Base-by-base conservation (phyloP, 768 basidiomycete genomes). In the Lactarius sanguifluus region DNA sequence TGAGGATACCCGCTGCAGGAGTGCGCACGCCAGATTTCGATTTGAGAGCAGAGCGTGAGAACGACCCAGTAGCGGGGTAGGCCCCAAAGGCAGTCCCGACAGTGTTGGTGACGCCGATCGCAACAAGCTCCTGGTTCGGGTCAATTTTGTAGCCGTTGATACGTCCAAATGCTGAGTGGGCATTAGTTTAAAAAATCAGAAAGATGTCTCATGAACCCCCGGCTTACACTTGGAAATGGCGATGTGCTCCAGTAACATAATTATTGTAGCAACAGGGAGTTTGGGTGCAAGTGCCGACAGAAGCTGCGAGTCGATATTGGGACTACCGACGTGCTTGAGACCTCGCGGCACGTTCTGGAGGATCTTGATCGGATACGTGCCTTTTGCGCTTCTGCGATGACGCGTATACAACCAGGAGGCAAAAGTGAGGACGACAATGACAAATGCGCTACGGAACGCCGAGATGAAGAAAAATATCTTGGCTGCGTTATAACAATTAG, bases 1-100 rank as follows among this genome's bases (percentile, higher is more conserved):
- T 90, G 70, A 91, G 74, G 65, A 95, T 82, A 64, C 97, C 97
- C 13, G 92, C 94, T 12, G 89, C 82, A 9, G 97, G 97, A 2
- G 97, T 98, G 61, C 96, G 86, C n/a, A 98, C 96, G 57, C 97
- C 97, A 0, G 93, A 96, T 77, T 96, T 98, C 36, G 92, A 87
- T 78, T 97, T 95, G 74, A 99, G 81, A 2, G 97, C 97, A 3
- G 95, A 92, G n/a, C 97, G 91, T 45, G 96, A 97, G 84, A 99
- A 99, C 1, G 96, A 98, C 2, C 97, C 97, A 15, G 97, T 99
- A 0, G 96, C 93, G 10, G 97, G 96, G 76, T 97, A 98, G 0
- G 95, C 96, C 61, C 78, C 84, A 76, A 99, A 98, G 71, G 91
- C 80, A 18, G 92, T 90, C 3, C 96, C 96, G 69, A 97, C 73